Percentiles rank a stretch among this genome's conserved stretches.
Evolutionary conservation across 768 basidiomycete genomes (phyloP).

Genomic region (Termitomyces eurrhizus): DNA sequence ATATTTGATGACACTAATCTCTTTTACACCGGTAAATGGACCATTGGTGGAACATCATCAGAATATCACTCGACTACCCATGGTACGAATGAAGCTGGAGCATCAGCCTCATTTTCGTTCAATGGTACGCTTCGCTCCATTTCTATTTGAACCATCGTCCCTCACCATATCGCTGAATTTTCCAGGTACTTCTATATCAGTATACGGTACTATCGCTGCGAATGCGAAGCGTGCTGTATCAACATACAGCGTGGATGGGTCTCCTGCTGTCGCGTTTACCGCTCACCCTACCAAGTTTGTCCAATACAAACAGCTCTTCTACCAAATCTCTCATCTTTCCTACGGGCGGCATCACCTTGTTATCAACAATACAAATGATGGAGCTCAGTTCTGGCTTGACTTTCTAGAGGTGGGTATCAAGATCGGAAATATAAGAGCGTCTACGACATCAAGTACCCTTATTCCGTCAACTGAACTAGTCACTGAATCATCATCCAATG

Average conservation of each 20-base stretch:
- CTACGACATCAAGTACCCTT: not conserved
- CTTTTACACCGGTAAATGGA: slow-evolving; percentile 8
- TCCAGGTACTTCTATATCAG: slow-evolving; percentile 16
- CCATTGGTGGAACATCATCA: not conserved
- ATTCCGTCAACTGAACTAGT: not conserved
- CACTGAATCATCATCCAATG: not conserved
- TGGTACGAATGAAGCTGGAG: slow-evolving; percentile 16
- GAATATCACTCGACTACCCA: slow-evolving; percentile 12
- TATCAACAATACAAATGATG: slow-evolving; percentile 4
- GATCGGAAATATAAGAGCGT: not conserved
- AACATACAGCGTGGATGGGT: slow-evolving; percentile 15
- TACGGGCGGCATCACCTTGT: slow-evolving; percentile 10
- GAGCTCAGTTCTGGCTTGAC: slow-evolving; percentile 13
- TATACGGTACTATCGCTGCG: slow-evolving; percentile 14
- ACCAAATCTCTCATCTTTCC: slow-evolving; percentile 2
- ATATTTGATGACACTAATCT: slow-evolving; percentile 8
- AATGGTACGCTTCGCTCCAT: slow-evolving; percentile 12
- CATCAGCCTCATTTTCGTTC: slow-evolving; percentile 22
- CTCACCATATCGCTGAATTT: not conserved
- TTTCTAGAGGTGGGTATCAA: slow-evolving; percentile 5
- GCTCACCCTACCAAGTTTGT: not conserved
- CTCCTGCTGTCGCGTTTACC: not conserved
- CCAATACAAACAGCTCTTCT: slow-evolving; percentile 12
- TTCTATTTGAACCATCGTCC: not conserved
- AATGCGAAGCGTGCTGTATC: slow-evolving; percentile 3